Percentiles rank a stretch among this genome's conserved stretches.
These are phyloP conservation scores for Trametes coccinea DNA, from an alignment of 768 basidiomycete species.

Conservation along the genomic window DNA sequence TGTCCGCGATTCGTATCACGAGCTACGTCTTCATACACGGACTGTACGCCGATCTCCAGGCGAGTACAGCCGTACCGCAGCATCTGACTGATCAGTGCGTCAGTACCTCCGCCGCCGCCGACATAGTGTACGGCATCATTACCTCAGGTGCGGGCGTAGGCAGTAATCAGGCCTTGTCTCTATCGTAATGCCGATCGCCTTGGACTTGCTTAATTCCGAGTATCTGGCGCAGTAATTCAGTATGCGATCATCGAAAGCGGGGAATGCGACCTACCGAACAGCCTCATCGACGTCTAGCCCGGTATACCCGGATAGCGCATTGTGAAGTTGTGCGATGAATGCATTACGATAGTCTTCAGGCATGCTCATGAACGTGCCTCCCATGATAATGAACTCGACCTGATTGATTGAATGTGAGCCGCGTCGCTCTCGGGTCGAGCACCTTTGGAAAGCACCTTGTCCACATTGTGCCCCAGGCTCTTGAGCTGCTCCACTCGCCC, in stretches of 20 bases:
- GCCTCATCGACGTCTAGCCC: conserved; percentile 95
- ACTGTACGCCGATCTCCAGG: conserved; percentile 97
- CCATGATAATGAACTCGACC: conserved; percentile 96
- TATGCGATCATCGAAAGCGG: not conserved
- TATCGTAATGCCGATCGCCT: conserved; percentile 98
- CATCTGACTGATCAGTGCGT: conserved; percentile 72
- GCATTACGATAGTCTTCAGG: conserved; percentile 92
- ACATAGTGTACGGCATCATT: conserved; percentile 12
- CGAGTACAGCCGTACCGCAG: conserved; percentile 98
- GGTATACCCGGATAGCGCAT: conserved; percentile 94
- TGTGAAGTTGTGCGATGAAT: conserved; percentile 95
- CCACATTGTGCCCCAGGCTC: conserved; percentile 93
- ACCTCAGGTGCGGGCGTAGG: conserved; percentile 93
- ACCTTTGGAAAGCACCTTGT: conserved; percentile 65
- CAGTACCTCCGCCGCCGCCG: not conserved
- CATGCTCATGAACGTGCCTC: conserved; percentile 99
- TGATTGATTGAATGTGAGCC: conserved; percentile 29
- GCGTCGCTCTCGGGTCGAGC: not conserved
- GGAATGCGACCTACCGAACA: conserved; percentile 57
- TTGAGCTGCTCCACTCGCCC: conserved; percentile 95
- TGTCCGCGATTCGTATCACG: conserved; percentile 98
- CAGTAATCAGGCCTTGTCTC: conserved; percentile 99
- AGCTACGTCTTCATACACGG: conserved; percentile 98
- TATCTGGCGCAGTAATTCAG: conserved; percentile 50
- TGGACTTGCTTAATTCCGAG: conserved; percentile 96